These are phyloP conservation scores for Fraxinus nigra DNA, from an alignment of 305 asterid species.

Conservation along the genomic window DNA sequence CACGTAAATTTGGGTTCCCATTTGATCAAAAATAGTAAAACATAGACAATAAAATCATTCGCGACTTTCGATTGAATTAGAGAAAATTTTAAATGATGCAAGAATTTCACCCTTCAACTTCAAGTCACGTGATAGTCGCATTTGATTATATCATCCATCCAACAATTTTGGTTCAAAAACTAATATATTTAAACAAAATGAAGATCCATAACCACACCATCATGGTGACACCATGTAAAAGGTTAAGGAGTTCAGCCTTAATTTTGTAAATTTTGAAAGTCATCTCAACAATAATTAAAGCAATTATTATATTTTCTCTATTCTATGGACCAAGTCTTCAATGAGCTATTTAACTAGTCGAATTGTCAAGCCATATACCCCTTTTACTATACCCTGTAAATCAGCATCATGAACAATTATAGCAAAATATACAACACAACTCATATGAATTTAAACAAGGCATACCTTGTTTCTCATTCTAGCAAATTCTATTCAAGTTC, in stretches of 20 bases:
- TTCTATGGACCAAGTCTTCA: neutral
- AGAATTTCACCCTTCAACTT: neutral
- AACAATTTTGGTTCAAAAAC: neutral
- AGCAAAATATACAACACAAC: neutral
- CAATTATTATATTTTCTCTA: neutral
- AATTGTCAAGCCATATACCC: neutral
- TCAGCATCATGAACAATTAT: neutral
- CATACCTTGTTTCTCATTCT: neutral
- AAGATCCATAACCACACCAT: neutral
- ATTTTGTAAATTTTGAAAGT: neutral
- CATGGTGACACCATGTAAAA: neutral
- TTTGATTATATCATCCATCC: neutral
- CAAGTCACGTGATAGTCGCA: neutral
- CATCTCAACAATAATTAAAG: neutral
- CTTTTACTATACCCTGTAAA: neutral
- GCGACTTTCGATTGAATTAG: neutral
- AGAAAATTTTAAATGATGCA: neutral
- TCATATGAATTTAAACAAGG: neutral
- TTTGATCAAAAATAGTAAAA: neutral
- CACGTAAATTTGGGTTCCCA: neutral
- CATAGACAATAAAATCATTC: neutral
- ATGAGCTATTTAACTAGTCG: neutral
- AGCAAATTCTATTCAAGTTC: neutral
- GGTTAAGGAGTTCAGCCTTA: neutral
- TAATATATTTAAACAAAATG: neutral